These are phyloP conservation scores for Naganishia friedmannii DNA, from an alignment of 768 basidiomycete species.

Conservation along the genomic window DNA sequence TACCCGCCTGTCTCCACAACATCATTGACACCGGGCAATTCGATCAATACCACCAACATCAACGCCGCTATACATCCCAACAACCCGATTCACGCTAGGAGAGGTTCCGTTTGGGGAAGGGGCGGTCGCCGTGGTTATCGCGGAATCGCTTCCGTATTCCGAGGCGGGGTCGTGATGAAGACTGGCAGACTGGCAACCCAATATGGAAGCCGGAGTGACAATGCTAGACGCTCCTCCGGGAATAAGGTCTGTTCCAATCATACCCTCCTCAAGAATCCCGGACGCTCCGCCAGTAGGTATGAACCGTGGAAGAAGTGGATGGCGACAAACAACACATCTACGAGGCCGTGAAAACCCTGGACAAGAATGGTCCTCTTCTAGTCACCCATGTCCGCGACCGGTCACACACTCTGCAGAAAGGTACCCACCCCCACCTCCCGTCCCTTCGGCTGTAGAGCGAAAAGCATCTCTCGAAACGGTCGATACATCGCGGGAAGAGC, in stretches of 20 bases:
- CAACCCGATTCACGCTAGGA: background rate
- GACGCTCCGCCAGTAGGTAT: background rate
- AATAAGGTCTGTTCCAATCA: constrained; percentile 2
- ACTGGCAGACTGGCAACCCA: constrained; percentile 18
- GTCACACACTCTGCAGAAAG: too few species aligned
- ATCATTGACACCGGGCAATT: too few species aligned
- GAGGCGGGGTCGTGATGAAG: constrained; percentile 1
- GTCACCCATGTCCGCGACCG: too few species aligned
- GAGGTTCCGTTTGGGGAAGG: background rate
- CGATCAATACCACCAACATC: background rate
- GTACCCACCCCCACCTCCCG: too few species aligned
- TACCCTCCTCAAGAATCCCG: background rate
- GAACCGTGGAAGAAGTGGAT: background rate
- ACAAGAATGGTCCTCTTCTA: too few species aligned
- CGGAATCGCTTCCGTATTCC: background rate
- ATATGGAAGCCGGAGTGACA: background rate
- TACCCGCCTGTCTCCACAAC: too few species aligned
- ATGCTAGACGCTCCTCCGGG: constrained; percentile 6
- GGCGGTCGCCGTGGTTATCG: background rate
- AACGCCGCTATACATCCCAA: background rate
- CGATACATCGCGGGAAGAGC: too few species aligned
- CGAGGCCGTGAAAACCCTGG: too few species aligned
- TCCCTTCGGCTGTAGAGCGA: too few species aligned
- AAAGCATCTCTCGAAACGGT: too few species aligned
- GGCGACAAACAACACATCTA: too few species aligned